Base-by-base conservation (phyloP, 768 basidiomycete genomes). In the Boletus tylopilopsis region DNA sequence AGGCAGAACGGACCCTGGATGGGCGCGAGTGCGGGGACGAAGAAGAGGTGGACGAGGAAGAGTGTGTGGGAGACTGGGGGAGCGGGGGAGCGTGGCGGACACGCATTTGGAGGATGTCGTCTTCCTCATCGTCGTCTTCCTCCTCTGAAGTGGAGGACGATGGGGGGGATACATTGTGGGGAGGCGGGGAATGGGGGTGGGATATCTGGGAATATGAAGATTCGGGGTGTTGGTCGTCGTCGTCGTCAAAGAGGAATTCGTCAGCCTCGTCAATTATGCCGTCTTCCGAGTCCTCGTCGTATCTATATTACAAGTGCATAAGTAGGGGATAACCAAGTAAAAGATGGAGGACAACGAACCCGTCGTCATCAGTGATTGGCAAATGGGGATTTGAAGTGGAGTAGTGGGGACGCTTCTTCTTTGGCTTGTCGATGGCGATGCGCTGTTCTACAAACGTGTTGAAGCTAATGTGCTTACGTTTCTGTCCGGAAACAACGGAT, bases 391-490 rank as follows among this genome's bases (percentile, higher is more conserved):
- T 44, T 11, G 58, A 42, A 1, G 47, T 29, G 19, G 61, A 27
- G 44, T 42, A 51, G 25, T 38, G 43, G 0, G 42, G 34, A 27
- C 53, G 64, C 53, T 64, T 68, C 52, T 60, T 62, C 49, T 74
- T 71, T 0, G 88, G 89, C 59, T 85, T 85, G 63, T 91, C 90
- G 63, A 92, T 89, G 36, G 90, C 85, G 50, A 99, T 95, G 63
- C 83, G 93, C 66, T 97, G 95, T 67, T 96, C 90, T 33, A 99
- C 95, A 64, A 94, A 96, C 1, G 94, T 95, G 68, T 97, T 98
- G 78, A 98, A 98, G 59, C 80, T 87, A 72, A 98, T 97, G 66
- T 96, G 95, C 55, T 85, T 85, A 73, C 85, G 90, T 75, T 84
- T 85, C 50, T 62, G 70, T 23, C 50, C 53, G 45, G 47, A 53